Evolutionary conservation across 768 basidiomycete genomes (phyloP).

Genomic region (Mrakia frigida): DNA sequence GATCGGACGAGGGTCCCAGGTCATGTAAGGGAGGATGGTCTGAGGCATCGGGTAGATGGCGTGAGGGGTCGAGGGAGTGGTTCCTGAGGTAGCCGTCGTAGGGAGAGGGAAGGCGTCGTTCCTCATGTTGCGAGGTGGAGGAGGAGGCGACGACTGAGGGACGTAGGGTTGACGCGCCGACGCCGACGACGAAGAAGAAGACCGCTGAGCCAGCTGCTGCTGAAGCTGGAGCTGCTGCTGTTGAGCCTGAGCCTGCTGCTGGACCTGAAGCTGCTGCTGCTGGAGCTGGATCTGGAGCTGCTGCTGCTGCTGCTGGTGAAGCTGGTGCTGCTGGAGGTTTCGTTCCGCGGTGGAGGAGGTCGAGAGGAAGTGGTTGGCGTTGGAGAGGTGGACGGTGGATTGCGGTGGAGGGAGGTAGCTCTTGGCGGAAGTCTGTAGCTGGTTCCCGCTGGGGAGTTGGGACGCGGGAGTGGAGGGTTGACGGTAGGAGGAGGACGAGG

Average conservation of each 20-base stretch:
- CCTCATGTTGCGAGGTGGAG: slow-evolving; percentile 15
- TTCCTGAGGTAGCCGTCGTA: slow-evolving; percentile 19
- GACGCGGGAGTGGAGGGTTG: neutral
- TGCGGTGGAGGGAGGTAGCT: neutral
- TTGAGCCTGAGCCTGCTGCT: neutral
- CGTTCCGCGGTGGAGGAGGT: neutral
- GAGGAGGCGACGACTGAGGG: neutral
- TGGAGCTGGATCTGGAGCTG: neutral
- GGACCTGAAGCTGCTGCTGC: slow-evolving; percentile 14
- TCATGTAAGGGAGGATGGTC: slow-evolving; percentile 29
- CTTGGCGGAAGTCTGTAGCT: neutral
- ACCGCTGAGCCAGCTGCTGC: too few species aligned
- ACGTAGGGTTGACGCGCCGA: neutral
- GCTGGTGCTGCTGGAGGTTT: slow-evolving; percentile 20
- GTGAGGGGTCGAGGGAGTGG: slow-evolving; percentile 2
- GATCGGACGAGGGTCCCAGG: slow-evolving; percentile 29
- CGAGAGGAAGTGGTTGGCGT: neutral
- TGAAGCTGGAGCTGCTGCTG: neutral
- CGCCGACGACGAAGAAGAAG: too few species aligned
- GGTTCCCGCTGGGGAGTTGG: neutral
- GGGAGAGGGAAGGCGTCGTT: slow-evolving; percentile 16
- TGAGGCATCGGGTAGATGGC: slow-evolving; percentile 15
- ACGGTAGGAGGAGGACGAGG: neutral
- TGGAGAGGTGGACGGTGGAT: slow-evolving; percentile 13
- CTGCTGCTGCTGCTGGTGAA: slow-evolving; percentile 10